phyloP scores from a whole-genome alignment of 2,329 filamentous ascomycete species.

The Sclerotiophoma versabilis region DNA sequence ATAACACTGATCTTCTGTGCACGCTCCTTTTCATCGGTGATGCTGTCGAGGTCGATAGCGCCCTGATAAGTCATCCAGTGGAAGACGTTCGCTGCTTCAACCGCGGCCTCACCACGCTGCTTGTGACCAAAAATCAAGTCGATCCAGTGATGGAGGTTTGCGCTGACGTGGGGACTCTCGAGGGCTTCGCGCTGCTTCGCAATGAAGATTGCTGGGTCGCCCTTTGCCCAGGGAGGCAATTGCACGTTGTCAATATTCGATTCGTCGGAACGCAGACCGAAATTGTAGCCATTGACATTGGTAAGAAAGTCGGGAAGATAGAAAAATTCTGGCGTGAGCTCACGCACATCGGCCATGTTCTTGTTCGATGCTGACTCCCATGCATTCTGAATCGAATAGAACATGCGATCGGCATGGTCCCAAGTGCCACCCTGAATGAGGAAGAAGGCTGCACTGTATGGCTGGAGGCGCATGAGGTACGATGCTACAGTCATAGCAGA shows the following conservation, averaged over 20 bases:
- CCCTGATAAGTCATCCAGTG: constrained; percentile 95
- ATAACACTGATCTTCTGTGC: constrained; percentile 93
- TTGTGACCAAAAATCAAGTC: constrained; percentile 94
- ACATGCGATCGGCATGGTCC: constrained; percentile 93
- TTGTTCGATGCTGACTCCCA: constrained; percentile 90
- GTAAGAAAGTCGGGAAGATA: constrained; percentile 92
- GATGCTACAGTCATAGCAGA: constrained; percentile 99
- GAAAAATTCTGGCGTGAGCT: constrained; percentile 96
- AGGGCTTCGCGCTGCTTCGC: constrained; percentile 94
- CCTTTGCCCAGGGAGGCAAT: constrained; percentile 96
- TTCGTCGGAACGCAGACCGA: constrained; percentile 83
- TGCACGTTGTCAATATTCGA: constrained; percentile 83
- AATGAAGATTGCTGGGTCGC: constrained; percentile 94
- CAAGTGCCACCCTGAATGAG: constrained; percentile 94
- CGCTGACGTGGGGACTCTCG: constrained; percentile 90
- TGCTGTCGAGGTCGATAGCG: constrained; percentile 89
- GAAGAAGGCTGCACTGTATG: constrained; percentile 95
- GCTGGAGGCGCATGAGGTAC: constrained; percentile 91
- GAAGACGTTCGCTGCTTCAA: constrained; percentile 94
- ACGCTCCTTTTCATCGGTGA: constrained; percentile 85
- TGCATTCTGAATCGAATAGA: constrained; percentile 88
- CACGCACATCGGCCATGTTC: constrained; percentile 92
- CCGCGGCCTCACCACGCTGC: constrained; percentile 88
- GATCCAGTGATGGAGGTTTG: constrained; percentile 92
- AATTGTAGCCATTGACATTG: constrained; percentile 95